Evolutionary conservation across 225 moss, liverwort and hornwort genomes (phyloP), one percentile per base, ranked within the genome.

Genomic region (Polytrichum commune): DNA sequence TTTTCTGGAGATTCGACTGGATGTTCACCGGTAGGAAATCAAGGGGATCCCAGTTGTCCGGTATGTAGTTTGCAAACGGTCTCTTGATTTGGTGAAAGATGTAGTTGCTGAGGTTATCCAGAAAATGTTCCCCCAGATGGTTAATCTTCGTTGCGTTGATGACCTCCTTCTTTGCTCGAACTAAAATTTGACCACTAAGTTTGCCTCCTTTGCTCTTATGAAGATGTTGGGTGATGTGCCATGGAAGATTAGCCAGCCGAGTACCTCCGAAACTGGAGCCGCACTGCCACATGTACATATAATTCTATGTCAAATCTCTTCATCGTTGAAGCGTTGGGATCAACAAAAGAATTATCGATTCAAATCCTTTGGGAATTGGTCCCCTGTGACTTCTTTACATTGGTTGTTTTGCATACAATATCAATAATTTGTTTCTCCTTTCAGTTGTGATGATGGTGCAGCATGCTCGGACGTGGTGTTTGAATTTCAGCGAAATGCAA

Each of bases 31-130:
- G 95, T 0, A 95, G 75, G 77, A 86, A 91, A 46, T 73, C 82
- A 28, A 95, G 70, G 18, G 86, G 75, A 77, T 93, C 91, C 75
- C 84, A 85, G 56, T 81, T 66, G 53, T 83, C 71, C 0, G 90
- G 91, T 3, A 90, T 24, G 27, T 83, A 78, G 8, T 88, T 88
- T 10, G 76, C 64, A 73, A 91, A 69, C 5, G 75, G 77, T 27
- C 27, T 71, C 33, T 65, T 71, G 27, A 84, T 29, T 57, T 90
- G 86, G 63, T 64, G 80, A 70, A 85, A 79, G 5, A 90, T 63
- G 74, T 77, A 83, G 64, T 82, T 81, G 80, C 91, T 88, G 26
- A 93, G 13, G 25, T 85, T 81, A 60, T 93, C 91, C 66, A 95
- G 69, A 25, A 78, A 62, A 67, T 75, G 68, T 20, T 78, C 83